Conservation (phyloP, 768 basidiomycete genomes). For the Leccinum boreale region DNA sequence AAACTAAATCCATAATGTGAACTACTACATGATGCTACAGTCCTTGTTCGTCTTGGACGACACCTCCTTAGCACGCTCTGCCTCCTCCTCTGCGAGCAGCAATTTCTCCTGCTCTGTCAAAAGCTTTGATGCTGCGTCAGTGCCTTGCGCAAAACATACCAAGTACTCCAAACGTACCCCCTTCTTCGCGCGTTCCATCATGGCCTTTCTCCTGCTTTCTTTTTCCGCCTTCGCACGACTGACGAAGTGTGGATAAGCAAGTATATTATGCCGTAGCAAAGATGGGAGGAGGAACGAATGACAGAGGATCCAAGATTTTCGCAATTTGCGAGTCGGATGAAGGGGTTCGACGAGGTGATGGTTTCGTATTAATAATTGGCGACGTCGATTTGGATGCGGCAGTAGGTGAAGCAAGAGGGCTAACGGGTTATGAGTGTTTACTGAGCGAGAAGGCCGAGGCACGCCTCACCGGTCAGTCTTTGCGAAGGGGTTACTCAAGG, state of each 20-base stretch:
- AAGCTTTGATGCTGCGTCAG: conserved; percentile 35
- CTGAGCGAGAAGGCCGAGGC: conserved; percentile 29
- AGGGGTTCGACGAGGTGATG: conserved; percentile 23
- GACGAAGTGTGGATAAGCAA: conserved; percentile 15
- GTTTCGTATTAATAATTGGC: conserved; percentile 16
- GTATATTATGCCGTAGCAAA: conserved; percentile 60
- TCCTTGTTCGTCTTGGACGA: conserved; percentile 36
- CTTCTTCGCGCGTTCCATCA: conserved; percentile 72
- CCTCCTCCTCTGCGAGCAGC: conserved; percentile 53
- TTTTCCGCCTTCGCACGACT: conserved; percentile 76
- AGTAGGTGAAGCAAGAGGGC: conserved; percentile 32
- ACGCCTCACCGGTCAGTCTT: conserved; percentile 62
- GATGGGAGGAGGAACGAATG: conserved; percentile 65
- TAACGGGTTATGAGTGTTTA: conserved; percentile 68
- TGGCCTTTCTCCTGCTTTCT: conserved; percentile 65
- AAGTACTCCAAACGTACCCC: conserved; percentile 48
- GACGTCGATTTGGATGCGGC: conserved; percentile 19
- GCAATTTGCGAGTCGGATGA: conserved; percentile 33
- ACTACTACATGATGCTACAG: conserved; percentile 55
- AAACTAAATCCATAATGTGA: background rate
- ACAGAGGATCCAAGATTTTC: conserved; percentile 35
- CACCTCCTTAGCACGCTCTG: conserved; percentile 33
- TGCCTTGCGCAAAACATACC: background rate
- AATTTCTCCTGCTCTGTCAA: conserved; percentile 64
- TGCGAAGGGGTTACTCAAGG: conserved; percentile 37